Base-by-base conservation (phyloP, 306 rosid species). In the Cicer arietinum region DNA sequence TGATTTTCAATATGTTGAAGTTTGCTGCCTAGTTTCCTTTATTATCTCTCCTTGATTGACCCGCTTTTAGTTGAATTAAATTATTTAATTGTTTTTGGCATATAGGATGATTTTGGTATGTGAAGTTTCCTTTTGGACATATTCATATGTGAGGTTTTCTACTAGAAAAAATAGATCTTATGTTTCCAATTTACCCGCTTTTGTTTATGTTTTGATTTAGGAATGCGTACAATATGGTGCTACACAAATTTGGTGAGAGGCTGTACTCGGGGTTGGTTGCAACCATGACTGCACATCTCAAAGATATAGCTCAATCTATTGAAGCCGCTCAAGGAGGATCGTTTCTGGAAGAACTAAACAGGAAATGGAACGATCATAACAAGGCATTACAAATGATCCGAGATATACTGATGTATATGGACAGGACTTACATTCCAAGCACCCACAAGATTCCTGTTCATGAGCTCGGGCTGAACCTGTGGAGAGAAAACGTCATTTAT, bases 381-480 rank as follows among this genome's bases (percentile, higher is more conserved):
- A 91, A 91, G 85, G 93, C 98, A 62, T 75, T 89, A 77, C 97
- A 89, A 76, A 93, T 91, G 97, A 91, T 93, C 20, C 82, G 98
- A 73, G 97, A 93, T 84, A 91, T 91, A 82, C 77, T 93, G 80
- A 91, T 94, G 98, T 94, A 91, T 85, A 94, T 94, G 98, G 98
- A 94, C 76, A 91, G 98, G 78, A 94, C 98, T 78, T 90, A 90
- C 83, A 86, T 94, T 67, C 94, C 96, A 42, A 88, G 96, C 76
- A 77, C 90, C 54, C 96, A 84, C 68, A 94, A 88, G 83, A 91
- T 92, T 10, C 97, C 94, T 42, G 98, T 94, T 75, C 92, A 94
- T 25, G 97, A 94, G 79, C 96, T 94, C 66, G 98, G 98, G 77
- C 84, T 94, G 77, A 94, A 88, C 71, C 88, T 94, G 37, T 94